phyloP scores from a whole-genome alignment of 768 basidiomycete genomes.

The Tulasnella sp. region DNA sequence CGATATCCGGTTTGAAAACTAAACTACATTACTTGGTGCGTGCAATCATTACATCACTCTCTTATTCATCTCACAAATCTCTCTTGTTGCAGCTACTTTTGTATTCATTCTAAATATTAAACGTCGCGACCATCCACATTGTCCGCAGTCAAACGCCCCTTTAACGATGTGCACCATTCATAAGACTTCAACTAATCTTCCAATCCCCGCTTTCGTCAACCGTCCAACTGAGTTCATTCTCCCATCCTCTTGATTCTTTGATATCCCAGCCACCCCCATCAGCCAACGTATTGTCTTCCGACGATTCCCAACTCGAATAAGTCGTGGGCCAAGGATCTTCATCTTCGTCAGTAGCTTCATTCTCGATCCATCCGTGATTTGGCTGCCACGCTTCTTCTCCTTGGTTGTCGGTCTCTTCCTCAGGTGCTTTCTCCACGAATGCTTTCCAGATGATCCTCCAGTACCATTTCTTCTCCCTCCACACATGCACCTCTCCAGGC shows the following conservation, averaged over 20 bases:
- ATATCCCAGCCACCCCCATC: not conserved
- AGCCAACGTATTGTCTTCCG: not conserved
- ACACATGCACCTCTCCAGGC: constrained; percentile 37
- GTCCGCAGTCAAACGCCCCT: too few relatives aligned
- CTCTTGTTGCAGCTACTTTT: too few relatives aligned
- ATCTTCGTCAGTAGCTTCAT: not conserved
- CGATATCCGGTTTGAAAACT: not conserved
- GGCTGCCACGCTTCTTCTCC: not conserved
- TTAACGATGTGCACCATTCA: too few relatives aligned
- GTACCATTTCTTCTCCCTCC: constrained; percentile 7
- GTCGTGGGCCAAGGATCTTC: not conserved
- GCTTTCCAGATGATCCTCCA: constrained; percentile 12
- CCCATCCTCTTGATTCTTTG: not conserved
- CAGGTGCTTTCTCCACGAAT: constrained; percentile 3
- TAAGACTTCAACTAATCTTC: too few relatives aligned
- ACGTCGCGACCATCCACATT: too few relatives aligned
- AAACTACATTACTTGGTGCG: too few relatives aligned
- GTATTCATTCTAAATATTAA: too few relatives aligned
- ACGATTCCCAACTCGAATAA: not conserved
- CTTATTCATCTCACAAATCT: too few relatives aligned
- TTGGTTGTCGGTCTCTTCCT: not conserved
- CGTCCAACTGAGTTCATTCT: too few relatives aligned
- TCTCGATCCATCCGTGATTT: not conserved
- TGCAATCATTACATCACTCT: too few relatives aligned
- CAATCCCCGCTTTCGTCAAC: too few relatives aligned